Conservation (phyloP, 306 rosid genomes). For the Vigna radiata region DNA sequence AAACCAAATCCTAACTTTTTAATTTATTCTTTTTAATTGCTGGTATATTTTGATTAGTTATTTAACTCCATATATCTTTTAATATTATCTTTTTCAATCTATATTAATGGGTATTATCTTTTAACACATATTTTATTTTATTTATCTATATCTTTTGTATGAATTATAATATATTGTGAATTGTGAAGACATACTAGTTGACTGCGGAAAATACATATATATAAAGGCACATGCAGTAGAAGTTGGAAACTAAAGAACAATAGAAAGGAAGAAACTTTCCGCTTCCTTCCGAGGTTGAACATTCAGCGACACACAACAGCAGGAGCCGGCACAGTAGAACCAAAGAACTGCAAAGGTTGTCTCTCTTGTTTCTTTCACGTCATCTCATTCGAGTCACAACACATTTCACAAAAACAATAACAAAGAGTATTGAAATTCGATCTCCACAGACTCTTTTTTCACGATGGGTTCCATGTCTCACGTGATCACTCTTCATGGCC, state of each 20-base stretch:
- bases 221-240: not conserved
- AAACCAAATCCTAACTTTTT: too few relatives aligned
- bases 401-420: not conserved
- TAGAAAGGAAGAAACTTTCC: not conserved
- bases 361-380: slow-evolving; percentile 20
- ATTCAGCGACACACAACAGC: not conserved
- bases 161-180: too few relatives aligned
- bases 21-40: too few relatives aligned
- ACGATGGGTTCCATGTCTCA: slow-evolving; percentile 66
- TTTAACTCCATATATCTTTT: too few relatives aligned
- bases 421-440: not conserved
- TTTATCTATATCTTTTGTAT: too few relatives aligned
- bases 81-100: too few relatives aligned
- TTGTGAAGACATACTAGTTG: too few relatives aligned
- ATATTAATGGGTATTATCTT: too few relatives aligned
- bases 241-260: not conserved
- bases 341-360: slow-evolving; percentile 19
- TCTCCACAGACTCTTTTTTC: slow-evolving; percentile 24
- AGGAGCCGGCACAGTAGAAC: not conserved
- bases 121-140: too few relatives aligned
- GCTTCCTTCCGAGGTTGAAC: not conserved
- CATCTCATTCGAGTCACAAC: not conserved
- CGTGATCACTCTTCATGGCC: slow-evolving; percentile 56
- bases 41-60: too few relatives aligned
- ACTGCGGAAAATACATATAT: too few relatives aligned